These are phyloP conservation scores for Eucalyptus globulus DNA, from an alignment of 345 rosid species.

Conservation along the genomic window DNA sequence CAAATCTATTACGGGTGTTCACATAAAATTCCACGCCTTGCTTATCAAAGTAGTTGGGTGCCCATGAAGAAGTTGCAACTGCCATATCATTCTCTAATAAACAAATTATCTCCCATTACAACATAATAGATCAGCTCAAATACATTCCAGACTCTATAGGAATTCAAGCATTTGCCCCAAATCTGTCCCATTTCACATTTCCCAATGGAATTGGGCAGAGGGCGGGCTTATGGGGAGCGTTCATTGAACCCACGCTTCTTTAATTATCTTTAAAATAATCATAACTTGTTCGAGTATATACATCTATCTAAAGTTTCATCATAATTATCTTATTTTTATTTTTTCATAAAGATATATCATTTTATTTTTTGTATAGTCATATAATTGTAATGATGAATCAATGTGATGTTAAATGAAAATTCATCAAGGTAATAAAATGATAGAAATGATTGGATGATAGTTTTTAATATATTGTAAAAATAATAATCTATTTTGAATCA, in stretches of 20 bases:
- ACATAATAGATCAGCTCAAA: background rate
- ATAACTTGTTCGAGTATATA: too few relatives aligned
- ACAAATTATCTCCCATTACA: background rate
- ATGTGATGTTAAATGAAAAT: too few relatives aligned
- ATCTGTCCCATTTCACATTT: background rate
- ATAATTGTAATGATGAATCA: too few relatives aligned
- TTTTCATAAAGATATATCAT: too few relatives aligned
- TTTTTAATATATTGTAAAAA: too few relatives aligned
- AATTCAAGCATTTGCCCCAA: background rate
- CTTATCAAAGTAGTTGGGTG: background rate
- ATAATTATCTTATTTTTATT: too few relatives aligned
- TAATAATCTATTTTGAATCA: too few relatives aligned
- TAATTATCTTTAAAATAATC: background rate
- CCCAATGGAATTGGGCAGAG: background rate
- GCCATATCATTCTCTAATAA: too few relatives aligned
- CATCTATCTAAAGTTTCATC: background rate
- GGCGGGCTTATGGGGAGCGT: too few relatives aligned
- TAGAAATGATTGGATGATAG: too few relatives aligned
- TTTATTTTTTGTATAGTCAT: too few relatives aligned
- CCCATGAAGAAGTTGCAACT: background rate
- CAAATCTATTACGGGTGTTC: background rate
- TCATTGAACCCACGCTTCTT: background rate
- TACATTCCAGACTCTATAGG: background rate
- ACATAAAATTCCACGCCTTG: background rate
- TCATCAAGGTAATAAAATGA: too few relatives aligned